These are phyloP conservation scores for Vaccinium myrtillus DNA, from an alignment of 148 eudicot species.

Conservation along the genomic window DNA sequence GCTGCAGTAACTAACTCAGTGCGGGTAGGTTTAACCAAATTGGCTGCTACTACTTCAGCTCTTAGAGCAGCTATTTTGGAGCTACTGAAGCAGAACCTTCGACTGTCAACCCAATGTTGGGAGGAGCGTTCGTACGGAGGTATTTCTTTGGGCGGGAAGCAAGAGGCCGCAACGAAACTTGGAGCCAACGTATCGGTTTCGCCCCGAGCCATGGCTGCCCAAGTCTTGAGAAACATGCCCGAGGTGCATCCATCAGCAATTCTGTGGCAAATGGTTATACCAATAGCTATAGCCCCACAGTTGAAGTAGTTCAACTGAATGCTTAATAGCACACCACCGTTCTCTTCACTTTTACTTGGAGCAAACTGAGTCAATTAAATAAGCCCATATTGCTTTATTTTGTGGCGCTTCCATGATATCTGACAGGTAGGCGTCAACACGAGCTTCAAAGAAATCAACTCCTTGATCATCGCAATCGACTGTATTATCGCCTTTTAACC, in stretches of 20 bases:
- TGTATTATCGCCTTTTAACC: slow-evolving; percentile 22
- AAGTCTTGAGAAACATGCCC: slow-evolving; percentile 30
- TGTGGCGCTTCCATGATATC: slow-evolving; percentile 26
- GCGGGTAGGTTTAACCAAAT: not conserved
- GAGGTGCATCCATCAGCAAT: slow-evolving; percentile 31
- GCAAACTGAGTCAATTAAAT: slow-evolving; percentile 22
- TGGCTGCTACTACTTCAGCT: not conserved
- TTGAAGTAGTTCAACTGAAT: slow-evolving; percentile 18
- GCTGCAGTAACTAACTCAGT: too few relatives aligned
- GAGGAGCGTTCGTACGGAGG: not conserved
- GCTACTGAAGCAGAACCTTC: slow-evolving; percentile 30
- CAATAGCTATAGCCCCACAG: slow-evolving; percentile 17
- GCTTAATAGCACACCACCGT: slow-evolving; percentile 25
- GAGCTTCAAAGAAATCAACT: slow-evolving; percentile 29
- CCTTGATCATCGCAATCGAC: slow-evolving; percentile 45
- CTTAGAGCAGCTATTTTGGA: slow-evolving; percentile 31
- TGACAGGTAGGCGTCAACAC: slow-evolving; percentile 11
- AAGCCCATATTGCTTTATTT: too few relatives aligned
- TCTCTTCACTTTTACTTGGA: slow-evolving; percentile 23
- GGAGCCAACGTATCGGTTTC: slow-evolving; percentile 18
- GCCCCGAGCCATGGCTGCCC: not conserved
- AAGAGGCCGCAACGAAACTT: slow-evolving; percentile 21
- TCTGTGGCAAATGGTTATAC: slow-evolving; percentile 32
- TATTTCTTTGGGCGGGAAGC: slow-evolving; percentile 26
- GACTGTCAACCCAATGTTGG: slow-evolving; percentile 14